Conservation (phyloP, 2,329 filamentous ascomycete genomes). For the Fusarium sp. region DNA sequence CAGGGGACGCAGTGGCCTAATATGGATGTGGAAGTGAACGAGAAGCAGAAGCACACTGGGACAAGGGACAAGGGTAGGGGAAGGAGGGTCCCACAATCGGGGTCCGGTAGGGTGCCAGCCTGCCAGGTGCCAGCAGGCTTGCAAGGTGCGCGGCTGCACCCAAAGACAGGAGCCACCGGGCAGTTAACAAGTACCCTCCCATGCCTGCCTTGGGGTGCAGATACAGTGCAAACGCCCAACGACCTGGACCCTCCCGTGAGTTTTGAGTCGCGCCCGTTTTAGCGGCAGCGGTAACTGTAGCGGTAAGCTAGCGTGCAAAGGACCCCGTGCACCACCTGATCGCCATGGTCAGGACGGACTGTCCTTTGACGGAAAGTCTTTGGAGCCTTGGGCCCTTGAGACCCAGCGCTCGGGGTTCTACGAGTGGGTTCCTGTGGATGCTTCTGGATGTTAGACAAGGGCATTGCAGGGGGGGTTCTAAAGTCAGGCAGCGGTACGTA, state of each 20-base stretch:
- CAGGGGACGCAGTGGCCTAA: conserved; percentile 48
- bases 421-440: conserved; percentile 8
- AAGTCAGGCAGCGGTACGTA: not conserved
- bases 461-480: conserved; percentile 9
- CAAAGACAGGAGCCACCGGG: conserved; percentile 13
- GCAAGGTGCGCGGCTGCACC: conserved; percentile 19
- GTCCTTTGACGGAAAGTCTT: conserved; percentile 28
- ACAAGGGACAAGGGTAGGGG: conserved; percentile 7
- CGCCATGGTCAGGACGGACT: conserved; percentile 15
- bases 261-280: conserved; percentile 28
- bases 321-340: conserved; percentile 40
- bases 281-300: conserved; percentile 30
- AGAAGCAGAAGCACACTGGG: conserved; percentile 26
- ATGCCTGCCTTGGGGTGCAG: conserved; percentile 20
- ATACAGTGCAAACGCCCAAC: conserved; percentile 31
- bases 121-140: not conserved
- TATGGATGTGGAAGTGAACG: conserved; percentile 39
- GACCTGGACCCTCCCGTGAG: conserved; percentile 36
- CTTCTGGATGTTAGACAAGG: conserved; percentile 18
- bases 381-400: conserved; percentile 6
- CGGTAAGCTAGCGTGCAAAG: conserved; percentile 15
- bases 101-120: conserved; percentile 11
- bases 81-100: conserved; percentile 31
- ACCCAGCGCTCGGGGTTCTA: conserved; percentile 14
- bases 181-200: conserved; percentile 22